phyloP scores from a whole-genome alignment of 495 filamentous ascomycete genomes.

The Entonaema liquescens region DNA sequence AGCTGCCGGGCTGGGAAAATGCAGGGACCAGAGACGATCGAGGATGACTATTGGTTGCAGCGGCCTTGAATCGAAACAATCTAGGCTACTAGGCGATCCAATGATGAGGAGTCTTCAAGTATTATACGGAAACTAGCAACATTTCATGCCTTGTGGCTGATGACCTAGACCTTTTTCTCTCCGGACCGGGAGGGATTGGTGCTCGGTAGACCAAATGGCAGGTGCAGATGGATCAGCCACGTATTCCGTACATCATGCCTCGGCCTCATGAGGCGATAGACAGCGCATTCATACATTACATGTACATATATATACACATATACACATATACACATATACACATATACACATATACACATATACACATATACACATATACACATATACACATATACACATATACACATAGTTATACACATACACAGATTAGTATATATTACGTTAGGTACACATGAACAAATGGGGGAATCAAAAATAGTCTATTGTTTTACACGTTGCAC shows the following conservation, averaged over 20 bases:
- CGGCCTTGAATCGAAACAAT: slow-evolving; percentile 26
- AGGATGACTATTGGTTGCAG: slow-evolving; percentile 29
- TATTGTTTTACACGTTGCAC: slow-evolving; percentile 31
- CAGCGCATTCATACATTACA: slow-evolving; percentile 32
- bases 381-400: neutral
- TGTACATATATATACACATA: neutral
- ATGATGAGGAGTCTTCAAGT: slow-evolving; percentile 6
- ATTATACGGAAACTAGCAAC: slow-evolving; percentile 15
- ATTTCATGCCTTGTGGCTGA: slow-evolving; percentile 39
- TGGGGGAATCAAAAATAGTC: slow-evolving; percentile 26
- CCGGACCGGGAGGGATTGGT: slow-evolving; percentile 4
- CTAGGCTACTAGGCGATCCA: slow-evolving; percentile 25
- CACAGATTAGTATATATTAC: neutral
- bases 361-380: slow-evolving; percentile 30
- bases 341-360: neutral
- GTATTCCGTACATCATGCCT: slow-evolving; percentile 19
- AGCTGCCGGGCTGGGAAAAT: slow-evolving; percentile 6
- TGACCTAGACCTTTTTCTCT: slow-evolving; percentile 22
- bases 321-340: neutral
- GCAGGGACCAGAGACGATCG: slow-evolving; percentile 1
- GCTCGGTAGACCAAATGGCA: slow-evolving; percentile 38
- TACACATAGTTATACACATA: neutral
- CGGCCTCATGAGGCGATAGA: slow-evolving; percentile 19
- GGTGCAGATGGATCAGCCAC: slow-evolving; percentile 34
- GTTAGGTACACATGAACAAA: slow-evolving; percentile 6